phyloP scores from a whole-genome alignment of 495 filamentous ascomycete species.

The Barbatosphaeria neglecta region DNA sequence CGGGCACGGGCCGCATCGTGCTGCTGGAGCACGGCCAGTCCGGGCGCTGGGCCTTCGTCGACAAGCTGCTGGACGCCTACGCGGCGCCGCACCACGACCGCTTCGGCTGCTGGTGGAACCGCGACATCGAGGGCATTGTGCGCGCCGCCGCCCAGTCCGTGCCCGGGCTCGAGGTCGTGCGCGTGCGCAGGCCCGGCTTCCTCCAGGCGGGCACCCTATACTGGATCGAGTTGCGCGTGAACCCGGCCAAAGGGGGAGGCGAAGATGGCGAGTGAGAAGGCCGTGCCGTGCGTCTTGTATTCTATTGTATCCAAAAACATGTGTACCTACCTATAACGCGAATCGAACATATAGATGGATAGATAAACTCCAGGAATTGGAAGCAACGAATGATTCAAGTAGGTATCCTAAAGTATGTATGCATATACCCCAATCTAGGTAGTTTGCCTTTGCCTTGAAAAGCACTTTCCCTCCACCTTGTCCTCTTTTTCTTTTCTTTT shows the following conservation, averaged over 20 bases:
- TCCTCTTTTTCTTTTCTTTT: too few relatives aligned
- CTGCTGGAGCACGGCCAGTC: conserved; percentile 90
- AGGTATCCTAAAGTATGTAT: too few relatives aligned
- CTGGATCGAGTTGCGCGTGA: conserved; percentile 31
- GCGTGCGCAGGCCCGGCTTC: conserved; percentile 50
- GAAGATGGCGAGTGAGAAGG: conserved; percentile 2
- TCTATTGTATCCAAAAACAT: too few relatives aligned
- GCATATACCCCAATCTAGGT: too few relatives aligned
- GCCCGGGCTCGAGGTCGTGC: conserved; percentile 69
- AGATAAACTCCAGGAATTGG: too few relatives aligned
- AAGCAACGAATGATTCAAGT: too few relatives aligned
- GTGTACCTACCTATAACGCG: too few relatives aligned
- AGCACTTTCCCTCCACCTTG: too few relatives aligned
- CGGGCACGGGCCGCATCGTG: conserved; percentile 58
- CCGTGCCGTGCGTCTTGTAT: background rate
- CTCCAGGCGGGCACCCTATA: conserved; percentile 58
- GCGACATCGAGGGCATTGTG: conserved; percentile 75
- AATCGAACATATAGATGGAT: too few relatives aligned
- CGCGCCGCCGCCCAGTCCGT: conserved; percentile 34
- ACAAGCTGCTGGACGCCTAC: conserved; percentile 62
- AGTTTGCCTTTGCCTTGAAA: too few relatives aligned
- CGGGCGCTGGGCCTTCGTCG: conserved; percentile 65
- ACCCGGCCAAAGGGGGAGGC: conserved; percentile 1
- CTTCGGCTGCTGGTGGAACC: conserved; percentile 96
- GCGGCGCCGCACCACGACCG: conserved; percentile 67